phyloP scores from a whole-genome alignment of 108 stramenopile species.

The Cyclotella cryptica region DNA sequence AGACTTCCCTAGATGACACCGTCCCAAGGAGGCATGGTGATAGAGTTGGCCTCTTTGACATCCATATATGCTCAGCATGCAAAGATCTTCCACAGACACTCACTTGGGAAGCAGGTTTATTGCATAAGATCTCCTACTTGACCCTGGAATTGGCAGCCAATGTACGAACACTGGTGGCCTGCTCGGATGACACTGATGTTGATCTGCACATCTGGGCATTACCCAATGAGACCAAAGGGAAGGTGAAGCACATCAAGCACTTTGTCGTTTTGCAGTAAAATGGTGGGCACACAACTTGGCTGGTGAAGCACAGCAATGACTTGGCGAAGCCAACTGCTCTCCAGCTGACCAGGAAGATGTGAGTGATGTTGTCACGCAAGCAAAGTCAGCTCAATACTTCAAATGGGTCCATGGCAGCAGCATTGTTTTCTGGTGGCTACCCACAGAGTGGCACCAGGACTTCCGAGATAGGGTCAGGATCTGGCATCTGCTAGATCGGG shows the following conservation, averaged over 20 bases:
- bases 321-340: too few species aligned
- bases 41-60: neutral
- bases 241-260: neutral
- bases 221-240: neutral
- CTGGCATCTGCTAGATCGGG: neutral
- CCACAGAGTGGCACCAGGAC: conserved; percentile 1
- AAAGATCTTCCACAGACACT: neutral
- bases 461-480: conserved; percentile 5
- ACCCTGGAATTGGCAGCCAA: neutral
- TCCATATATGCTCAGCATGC: neutral
- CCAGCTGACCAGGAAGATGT: neutral
- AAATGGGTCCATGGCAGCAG: conserved; percentile 13
- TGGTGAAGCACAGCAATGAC: too few species aligned
- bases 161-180: too few species aligned
- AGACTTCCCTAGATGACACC: conserved; percentile 8
- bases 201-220: conserved; percentile 11
- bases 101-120: neutral
- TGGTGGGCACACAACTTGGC: conserved; percentile 13
- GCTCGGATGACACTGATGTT: conserved; percentile 4
- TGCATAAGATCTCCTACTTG: neutral
- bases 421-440: conserved; percentile 7
- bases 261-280: conserved; percentile 6
- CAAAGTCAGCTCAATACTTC: neutral
- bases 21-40: neutral
- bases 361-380: neutral